Evolutionary conservation across 441 rosid species (phyloP).

Genomic region (Mallotus repandus): DNA sequence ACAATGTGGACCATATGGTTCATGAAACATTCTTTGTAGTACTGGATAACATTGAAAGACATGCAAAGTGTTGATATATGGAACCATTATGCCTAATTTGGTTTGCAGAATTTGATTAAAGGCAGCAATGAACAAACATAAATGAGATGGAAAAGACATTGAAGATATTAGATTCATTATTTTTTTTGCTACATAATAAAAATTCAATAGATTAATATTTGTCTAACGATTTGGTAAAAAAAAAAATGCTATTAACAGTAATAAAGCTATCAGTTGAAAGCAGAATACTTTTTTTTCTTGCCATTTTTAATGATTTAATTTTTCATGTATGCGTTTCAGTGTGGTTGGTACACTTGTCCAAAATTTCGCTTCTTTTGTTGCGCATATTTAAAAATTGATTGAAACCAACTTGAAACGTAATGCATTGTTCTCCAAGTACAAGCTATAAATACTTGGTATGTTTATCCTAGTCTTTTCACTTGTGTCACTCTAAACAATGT

Average conservation of each 20-base stretch:
- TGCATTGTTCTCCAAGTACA: not conserved
- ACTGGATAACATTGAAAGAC: no score
- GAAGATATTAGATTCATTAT: not conserved
- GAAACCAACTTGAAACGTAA: not conserved
- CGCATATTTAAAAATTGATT: not conserved
- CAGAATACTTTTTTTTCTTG: not conserved
- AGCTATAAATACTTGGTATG: not conserved
- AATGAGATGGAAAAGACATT: not conserved
- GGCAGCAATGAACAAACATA: not conserved
- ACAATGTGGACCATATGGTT: no score
- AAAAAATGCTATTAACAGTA: not conserved
- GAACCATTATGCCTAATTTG: not conserved
- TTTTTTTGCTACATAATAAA: no score
- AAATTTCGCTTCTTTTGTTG: not conserved
- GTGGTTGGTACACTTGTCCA: not conserved
- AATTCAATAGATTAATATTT: not conserved
- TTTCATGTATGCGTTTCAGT: no score
- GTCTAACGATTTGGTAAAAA: not conserved
- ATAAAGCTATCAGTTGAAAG: not conserved
- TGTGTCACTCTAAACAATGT: conserved; percentile 19
- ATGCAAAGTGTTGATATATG: no score
- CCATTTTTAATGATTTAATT: not conserved
- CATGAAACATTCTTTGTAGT: no score
- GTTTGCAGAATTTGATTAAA: not conserved
- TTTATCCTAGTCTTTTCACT: conserved; percentile 14